Evolutionary conservation across 2,329 filamentous ascomycete genomes (phyloP).

Genomic region (Sporothrix humicola): DNA sequence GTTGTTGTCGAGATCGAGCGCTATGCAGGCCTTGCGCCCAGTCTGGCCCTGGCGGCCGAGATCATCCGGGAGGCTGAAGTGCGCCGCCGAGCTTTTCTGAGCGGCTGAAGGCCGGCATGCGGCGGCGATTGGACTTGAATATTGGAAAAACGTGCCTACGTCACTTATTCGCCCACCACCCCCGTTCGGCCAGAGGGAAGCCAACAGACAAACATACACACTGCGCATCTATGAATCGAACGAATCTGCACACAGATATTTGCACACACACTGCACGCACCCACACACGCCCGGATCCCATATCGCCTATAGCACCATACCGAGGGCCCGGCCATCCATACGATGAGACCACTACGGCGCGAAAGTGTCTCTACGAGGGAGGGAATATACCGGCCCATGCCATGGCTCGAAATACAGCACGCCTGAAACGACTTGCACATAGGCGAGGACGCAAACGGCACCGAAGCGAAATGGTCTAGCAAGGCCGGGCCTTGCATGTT

Average conservation of each 20-base stretch:
- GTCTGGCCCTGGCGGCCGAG: conserved; percentile 75
- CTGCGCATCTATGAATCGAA: neutral
- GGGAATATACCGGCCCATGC: conserved; percentile 6
- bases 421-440: neutral
- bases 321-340: conserved; percentile 25
- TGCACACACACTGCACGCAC: neutral
- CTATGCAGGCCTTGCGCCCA: conserved; percentile 76
- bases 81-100: conserved; percentile 68
- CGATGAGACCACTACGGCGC: conserved; percentile 6
- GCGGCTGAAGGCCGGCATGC: conserved; percentile 48
- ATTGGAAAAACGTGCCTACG: neutral
- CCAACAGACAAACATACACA: neutral
- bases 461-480: conserved; percentile 14
- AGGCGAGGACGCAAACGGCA: neutral
- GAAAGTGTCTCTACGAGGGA: neutral
- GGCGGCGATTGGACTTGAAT: neutral
- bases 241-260: neutral
- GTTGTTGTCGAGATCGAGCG: conserved; percentile 77
- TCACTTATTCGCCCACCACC: neutral
- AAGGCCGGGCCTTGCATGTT: neutral
- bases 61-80: conserved; percentile 81
- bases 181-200: neutral
- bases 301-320: conserved; percentile 16
- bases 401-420: neutral
- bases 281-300: neutral